Evolutionary conservation across 345 rosid species (phyloP).

Genomic region (Diplotaxis tenuifolia): DNA sequence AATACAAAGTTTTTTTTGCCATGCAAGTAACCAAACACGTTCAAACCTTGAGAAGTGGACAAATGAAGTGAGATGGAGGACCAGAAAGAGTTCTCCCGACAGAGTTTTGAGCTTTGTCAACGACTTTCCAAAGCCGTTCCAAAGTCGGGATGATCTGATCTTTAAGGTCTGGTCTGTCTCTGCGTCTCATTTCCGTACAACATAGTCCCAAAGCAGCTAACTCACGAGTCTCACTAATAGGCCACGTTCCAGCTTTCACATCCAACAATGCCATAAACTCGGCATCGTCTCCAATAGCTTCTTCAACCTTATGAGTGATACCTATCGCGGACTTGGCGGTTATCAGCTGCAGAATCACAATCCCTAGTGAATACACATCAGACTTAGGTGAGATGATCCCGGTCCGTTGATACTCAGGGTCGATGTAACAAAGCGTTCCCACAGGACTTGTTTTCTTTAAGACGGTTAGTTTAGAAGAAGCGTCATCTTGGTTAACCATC

Average conservation of each 20-base stretch:
- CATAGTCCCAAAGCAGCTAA: slow-evolving; percentile 64
- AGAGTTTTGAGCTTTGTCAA: slow-evolving; percentile 40
- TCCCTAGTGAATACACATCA: slow-evolving; percentile 80
- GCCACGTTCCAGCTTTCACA: slow-evolving; percentile 77
- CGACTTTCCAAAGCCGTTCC: slow-evolving; percentile 57
- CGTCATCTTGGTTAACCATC: slow-evolving; percentile 51
- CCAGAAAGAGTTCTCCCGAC: slow-evolving; percentile 25
- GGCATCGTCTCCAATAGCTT: slow-evolving; percentile 49
- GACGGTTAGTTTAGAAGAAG: slow-evolving; percentile 37
- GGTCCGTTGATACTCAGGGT: slow-evolving; percentile 89
- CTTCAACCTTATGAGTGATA: slow-evolving; percentile 61
- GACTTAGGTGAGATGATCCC: slow-evolving; percentile 76
- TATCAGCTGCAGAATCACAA: slow-evolving; percentile 72
- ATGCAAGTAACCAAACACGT: not conserved
- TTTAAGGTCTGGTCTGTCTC: not conserved
- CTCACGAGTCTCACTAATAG: slow-evolving; percentile 64
- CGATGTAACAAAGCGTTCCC: slow-evolving; percentile 83
- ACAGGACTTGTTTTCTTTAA: slow-evolving; percentile 63
- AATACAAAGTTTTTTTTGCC: not conserved
- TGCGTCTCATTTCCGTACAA: slow-evolving; percentile 56
- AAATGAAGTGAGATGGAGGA: slow-evolving; percentile 73
- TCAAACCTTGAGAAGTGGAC: slow-evolving; percentile 73
- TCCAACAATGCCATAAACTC: slow-evolving; percentile 54
- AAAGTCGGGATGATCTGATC: slow-evolving; percentile 65
- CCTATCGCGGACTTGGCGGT: slow-evolving; percentile 80